Base-by-base conservation (phyloP, 768 basidiomycete genomes). In the Hygrophoropsis aurantiaca region DNA sequence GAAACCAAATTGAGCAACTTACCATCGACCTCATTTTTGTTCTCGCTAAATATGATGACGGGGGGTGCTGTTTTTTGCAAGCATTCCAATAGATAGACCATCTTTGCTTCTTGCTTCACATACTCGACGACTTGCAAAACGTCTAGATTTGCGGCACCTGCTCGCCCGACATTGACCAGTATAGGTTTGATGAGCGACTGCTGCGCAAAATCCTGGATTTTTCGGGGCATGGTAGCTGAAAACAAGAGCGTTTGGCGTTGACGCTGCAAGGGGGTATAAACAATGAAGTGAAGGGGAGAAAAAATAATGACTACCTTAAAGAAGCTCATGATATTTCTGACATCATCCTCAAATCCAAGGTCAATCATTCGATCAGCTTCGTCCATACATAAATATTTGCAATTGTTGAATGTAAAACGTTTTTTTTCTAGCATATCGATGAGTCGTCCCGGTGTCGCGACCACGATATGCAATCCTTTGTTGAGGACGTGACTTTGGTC, bases 1-100 rank as follows among this genome's bases (percentile, higher is more conserved):
- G n/a, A n/a, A n/a, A n/a, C n/a, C n/a, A n/a, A n/a, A n/a, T n/a
- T n/a, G n/a, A n/a, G n/a, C n/a, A 21, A 51, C 80, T 58, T 54
- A 94, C 94, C 94, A 61, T 99, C 97, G n/a, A 99, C 97, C 65
- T 99, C 97, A 62, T 99, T 98, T 77, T 99, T 99, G 73, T 95
- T 98, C 64, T 99, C 97, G 54, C 89, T 93, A 66, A 99, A 99
- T 47, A 98, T 81, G 67, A 98, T 97, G 40, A 95, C 94, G 2
- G 97, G 97, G 6, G 97, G 97, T 1, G 97, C 87, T 0, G 97
- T 99, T 73, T 98, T 99, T 64, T 98, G 97, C 51, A 99, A 68
- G 65, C 94, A 97, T 67, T 99, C 97, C 39, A 99, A 74, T 13
- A 98, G 78, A 66, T 98, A 99, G 1, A 99, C 94, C 97, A 98